Percentiles rank a stretch among this genome's conserved stretches.
phyloP scores from a whole-genome alignment of 2,329 filamentous ascomycete species.

The Aureobasidium leucospermi region DNA sequence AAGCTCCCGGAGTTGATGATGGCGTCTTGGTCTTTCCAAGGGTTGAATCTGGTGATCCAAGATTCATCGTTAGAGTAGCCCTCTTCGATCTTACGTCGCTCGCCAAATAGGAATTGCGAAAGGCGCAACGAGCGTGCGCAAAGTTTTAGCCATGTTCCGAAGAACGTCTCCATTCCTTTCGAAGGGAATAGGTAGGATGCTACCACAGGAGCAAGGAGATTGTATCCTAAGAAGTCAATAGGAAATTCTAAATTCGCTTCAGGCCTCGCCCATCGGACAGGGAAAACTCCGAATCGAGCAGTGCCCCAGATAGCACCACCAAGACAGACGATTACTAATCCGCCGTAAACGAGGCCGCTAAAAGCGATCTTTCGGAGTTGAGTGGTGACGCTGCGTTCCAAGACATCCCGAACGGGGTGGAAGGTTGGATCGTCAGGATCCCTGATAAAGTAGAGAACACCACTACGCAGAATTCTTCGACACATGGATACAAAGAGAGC shows the following conservation, averaged over 20 bases:
- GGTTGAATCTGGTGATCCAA: constrained; percentile 9
- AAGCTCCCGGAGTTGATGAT: constrained; percentile 38
- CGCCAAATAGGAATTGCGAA: constrained; percentile 88
- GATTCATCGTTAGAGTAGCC: constrained; percentile 47
- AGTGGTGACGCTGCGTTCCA: constrained; percentile 85
- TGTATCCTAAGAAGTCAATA: constrained; percentile 90
- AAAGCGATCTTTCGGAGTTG: constrained; percentile 95
- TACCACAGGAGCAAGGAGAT: constrained; percentile 85
- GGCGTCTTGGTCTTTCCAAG: constrained; percentile 24
- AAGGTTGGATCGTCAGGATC: constrained; percentile 98
- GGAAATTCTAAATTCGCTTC: constrained; percentile 92
- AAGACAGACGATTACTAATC: constrained; percentile 82
- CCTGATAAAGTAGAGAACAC: constrained; percentile 94
- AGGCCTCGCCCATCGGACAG: constrained; percentile 88
- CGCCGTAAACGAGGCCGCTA: constrained; percentile 91
- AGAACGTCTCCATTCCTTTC: constrained; percentile 75
- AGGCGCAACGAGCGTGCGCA: constrained; percentile 75
- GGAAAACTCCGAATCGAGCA: constrained; percentile 65
- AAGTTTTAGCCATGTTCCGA: constrained; percentile 90
- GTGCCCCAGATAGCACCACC: constrained; percentile 96
- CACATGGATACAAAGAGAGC: constrained; percentile 98
- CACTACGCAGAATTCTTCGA: constrained; percentile 90
- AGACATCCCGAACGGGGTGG: constrained; percentile 90
- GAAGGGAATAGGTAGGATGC: constrained; percentile 79
- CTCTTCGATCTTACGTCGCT: constrained; percentile 74